phyloP scores from a whole-genome alignment of 768 basidiomycete species.

The Leccinum aurantiacum region DNA sequence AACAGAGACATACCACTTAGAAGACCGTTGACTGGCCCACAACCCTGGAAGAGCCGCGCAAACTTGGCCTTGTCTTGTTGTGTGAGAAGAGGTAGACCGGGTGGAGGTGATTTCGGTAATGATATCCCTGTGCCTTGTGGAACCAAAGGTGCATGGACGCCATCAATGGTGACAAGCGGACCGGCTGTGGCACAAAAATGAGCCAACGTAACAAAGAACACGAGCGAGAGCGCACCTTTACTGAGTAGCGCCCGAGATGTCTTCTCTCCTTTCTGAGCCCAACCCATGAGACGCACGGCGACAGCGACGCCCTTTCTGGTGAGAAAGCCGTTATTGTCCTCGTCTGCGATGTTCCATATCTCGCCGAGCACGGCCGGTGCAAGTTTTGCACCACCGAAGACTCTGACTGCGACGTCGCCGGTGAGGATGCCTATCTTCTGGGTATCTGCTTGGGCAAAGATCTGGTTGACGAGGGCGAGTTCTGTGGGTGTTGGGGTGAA shows the following conservation, averaged over 20 bases:
- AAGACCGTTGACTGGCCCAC: slow-evolving; percentile 73
- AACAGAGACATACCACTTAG: slow-evolving; percentile 61
- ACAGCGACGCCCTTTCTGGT: slow-evolving; percentile 84
- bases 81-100: slow-evolving; percentile 64
- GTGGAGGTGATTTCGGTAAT: slow-evolving; percentile 60
- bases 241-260: slow-evolving; percentile 58
- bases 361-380: slow-evolving; percentile 78
- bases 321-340: slow-evolving; percentile 91
- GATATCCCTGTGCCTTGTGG: slow-evolving; percentile 58
- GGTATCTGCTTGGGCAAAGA: slow-evolving; percentile 72
- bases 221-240: slow-evolving; percentile 57
- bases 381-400: slow-evolving; percentile 84
- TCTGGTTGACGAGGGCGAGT: slow-evolving; percentile 63
- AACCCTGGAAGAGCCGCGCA: slow-evolving; percentile 68
- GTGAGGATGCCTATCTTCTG: slow-evolving; percentile 83
- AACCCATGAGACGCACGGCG: slow-evolving; percentile 88
- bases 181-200: slow-evolving; percentile 56
- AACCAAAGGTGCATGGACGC: slow-evolving; percentile 49
- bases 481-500: slow-evolving; percentile 50
- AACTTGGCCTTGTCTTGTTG: slow-evolving; percentile 86
- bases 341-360: slow-evolving; percentile 92
- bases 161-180: slow-evolving; percentile 78
- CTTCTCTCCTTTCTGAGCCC: slow-evolving; percentile 85
- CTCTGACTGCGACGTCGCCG: slow-evolving; percentile 85
- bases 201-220: slow-evolving; percentile 7